Percentiles rank a stretch among this genome's conserved stretches.
These are phyloP conservation scores for Solanum pinnatisectum DNA, from an alignment of 257 asterid genomes.

Conservation along the genomic window DNA sequence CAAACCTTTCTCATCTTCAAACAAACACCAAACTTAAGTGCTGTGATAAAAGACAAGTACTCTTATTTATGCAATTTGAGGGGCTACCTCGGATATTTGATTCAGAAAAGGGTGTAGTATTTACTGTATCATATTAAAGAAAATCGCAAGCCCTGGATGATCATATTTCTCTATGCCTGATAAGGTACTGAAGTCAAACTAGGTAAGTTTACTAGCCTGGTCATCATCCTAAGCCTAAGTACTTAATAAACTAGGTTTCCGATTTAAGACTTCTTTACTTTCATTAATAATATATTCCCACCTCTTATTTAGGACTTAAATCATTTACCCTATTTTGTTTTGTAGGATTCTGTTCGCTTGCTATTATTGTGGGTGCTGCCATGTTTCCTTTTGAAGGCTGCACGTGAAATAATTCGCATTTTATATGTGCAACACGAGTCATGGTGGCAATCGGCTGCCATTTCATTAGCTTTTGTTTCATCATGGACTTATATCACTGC, in stretches of 20 bases:
- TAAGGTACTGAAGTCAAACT: neutral
- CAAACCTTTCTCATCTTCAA: neutral
- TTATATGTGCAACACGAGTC: conserved; percentile 50
- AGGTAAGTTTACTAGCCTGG: neutral
- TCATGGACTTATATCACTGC: conserved; percentile 57
- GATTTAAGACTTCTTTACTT: neutral
- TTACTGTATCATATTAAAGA: neutral
- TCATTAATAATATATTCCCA: neutral
- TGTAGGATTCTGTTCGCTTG: conserved; percentile 59
- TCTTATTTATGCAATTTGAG: neutral
- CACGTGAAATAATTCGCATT: conserved; percentile 55
- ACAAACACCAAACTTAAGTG: neutral
- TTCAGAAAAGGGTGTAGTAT: neutral
- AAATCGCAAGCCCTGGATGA: neutral
- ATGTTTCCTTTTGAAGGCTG: conserved; percentile 50
- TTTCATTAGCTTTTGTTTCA: conserved; percentile 38
- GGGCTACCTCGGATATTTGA: neutral
- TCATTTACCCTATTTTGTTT: neutral
- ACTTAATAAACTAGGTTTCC: neutral
- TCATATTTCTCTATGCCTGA: neutral
- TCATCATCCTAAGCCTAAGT: neutral
- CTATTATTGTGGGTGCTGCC: conserved; percentile 52
- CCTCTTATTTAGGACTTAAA: neutral
- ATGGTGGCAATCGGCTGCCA: conserved; percentile 53
- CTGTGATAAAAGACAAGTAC: neutral